These are phyloP conservation scores for Peniophora sp. DNA, from an alignment of 1,284 basidiomycete genomes.

Conservation along the genomic window DNA sequence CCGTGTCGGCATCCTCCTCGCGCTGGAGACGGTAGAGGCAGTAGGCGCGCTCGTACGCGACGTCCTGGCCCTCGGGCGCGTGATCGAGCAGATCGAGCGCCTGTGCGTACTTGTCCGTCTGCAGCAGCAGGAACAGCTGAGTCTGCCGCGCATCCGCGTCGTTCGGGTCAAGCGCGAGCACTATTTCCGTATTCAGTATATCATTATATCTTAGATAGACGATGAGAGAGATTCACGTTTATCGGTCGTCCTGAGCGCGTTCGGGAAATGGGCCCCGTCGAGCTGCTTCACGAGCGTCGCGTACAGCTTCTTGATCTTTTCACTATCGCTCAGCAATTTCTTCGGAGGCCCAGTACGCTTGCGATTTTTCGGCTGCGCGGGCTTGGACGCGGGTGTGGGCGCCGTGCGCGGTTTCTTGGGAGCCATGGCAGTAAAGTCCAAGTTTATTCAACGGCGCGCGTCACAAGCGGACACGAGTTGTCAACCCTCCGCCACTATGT, in stretches of 20 bases:
- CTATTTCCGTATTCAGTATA: slow-evolving; percentile 32
- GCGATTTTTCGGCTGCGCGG: neutral
- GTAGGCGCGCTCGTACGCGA: slow-evolving; percentile 71
- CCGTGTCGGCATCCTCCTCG: slow-evolving; percentile 55
- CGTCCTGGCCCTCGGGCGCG: slow-evolving; percentile 19
- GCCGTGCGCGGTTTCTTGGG: slow-evolving; percentile 9
- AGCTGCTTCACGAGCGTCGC: slow-evolving; percentile 76
- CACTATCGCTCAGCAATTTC: slow-evolving; percentile 44
- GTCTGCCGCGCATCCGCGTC: slow-evolving; percentile 71
- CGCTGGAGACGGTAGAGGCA: slow-evolving; percentile 73
- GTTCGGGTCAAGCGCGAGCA: slow-evolving; percentile 58
- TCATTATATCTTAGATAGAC: slow-evolving; percentile 6
- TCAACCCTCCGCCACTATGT: slow-evolving; percentile 24
- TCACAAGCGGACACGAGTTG: too few relatives aligned
- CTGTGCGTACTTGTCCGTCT: slow-evolving; percentile 68
- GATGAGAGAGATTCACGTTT: slow-evolving; percentile 52
- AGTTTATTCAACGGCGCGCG: neutral
- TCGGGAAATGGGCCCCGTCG: slow-evolving; percentile 73
- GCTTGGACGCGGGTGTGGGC: slow-evolving; percentile 1
- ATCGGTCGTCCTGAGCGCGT: slow-evolving; percentile 83
- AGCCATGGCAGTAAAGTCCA: slow-evolving; percentile 1
- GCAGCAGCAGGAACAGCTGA: slow-evolving; percentile 75
- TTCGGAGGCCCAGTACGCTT: slow-evolving; percentile 23
- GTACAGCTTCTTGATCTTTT: slow-evolving; percentile 66
- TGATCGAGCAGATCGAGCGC: slow-evolving; percentile 48